phyloP scores from a whole-genome alignment of 2,329 filamentous ascomycete genomes.

The Colletotrichum horii region DNA sequence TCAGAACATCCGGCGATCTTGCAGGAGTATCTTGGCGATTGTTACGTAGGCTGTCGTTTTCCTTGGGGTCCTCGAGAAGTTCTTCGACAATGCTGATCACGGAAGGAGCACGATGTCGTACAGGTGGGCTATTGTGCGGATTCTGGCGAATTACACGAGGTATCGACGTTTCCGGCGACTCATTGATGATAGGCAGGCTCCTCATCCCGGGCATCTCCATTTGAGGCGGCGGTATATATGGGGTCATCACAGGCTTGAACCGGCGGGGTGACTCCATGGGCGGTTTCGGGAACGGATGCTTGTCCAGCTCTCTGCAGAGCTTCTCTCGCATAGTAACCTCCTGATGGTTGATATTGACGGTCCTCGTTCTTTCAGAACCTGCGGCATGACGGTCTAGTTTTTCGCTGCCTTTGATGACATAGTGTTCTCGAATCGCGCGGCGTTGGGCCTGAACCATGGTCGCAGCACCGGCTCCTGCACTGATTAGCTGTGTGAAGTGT shows the following conservation, averaged over 20 bases:
- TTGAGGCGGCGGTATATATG: neutral
- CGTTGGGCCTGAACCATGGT: neutral
- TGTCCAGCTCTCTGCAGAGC: neutral
- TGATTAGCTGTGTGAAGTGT: neutral
- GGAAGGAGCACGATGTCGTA: neutral
- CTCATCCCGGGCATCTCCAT: neutral
- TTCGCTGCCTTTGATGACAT: neutral
- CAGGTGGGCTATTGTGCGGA: neutral
- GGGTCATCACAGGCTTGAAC: neutral
- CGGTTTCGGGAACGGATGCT: neutral
- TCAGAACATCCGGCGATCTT: constrained; percentile 1
- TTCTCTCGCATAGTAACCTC: constrained; percentile 11
- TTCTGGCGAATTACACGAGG: neutral
- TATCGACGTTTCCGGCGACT: neutral
- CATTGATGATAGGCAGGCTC: neutral
- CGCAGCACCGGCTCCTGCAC: neutral
- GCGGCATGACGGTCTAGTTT: neutral
- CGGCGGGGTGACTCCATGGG: constrained; percentile 7
- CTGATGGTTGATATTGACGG: constrained; percentile 1
- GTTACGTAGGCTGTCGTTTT: neutral
- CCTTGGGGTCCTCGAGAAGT: neutral
- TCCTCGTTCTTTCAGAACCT: neutral
- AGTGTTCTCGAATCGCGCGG: neutral
- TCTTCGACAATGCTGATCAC: neutral
- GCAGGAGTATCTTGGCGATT: constrained; percentile 7